Base-by-base conservation (phyloP, 2,329 filamentous ascomycete genomes). In the Lasiodiplodia citricola region DNA sequence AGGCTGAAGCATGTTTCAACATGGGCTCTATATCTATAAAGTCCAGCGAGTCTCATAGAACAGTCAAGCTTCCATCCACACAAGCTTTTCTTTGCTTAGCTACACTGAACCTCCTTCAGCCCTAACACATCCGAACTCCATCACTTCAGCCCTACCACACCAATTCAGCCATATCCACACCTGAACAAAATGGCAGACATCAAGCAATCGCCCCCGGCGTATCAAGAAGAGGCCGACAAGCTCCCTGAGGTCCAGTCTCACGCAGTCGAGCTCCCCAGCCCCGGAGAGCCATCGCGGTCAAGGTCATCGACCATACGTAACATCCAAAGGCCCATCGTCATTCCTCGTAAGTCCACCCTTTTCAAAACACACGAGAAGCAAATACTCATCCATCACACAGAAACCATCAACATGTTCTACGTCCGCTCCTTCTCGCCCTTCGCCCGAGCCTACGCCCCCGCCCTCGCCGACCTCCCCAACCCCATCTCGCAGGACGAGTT, bases 401-500 rank as follows among this genome's bases (percentile, higher is more conserved):
- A 67, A 67, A 67, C 55, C 41, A 52, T 55, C n/a, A 67, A 67
- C 41, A 67, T 67, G 65, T 67, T 67, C n/a, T 67, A 60, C 55
- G 54, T 67, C 21, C 65, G 65, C 21, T 67, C 65, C 4, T 67
- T 67, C 41, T 67, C 65, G 8, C 55, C 65, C 11, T 67, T 67
- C 28, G 55, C 55, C 8, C 65, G 65, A 0, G 65, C 55, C 14
- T 60, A 67, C 21, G 38, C 65, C 7, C 65, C 65, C 11, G 55
- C 55, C 2, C 44, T 67, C 3, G 65, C 55, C n/a, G 25, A 58
- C 7, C 55, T 67, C 2, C 65, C 65, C 1, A 38, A 52, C 11
- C 57, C 52, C 18, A 72, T 74, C 57, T 60, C 66, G 11, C 60
- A 72, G 35, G 25, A 68, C 41, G 71, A 74, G 23, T 76, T 76